Base-by-base conservation (phyloP, 2,329 filamentous ascomycete genomes). In the Bipolaris cookei region DNA sequence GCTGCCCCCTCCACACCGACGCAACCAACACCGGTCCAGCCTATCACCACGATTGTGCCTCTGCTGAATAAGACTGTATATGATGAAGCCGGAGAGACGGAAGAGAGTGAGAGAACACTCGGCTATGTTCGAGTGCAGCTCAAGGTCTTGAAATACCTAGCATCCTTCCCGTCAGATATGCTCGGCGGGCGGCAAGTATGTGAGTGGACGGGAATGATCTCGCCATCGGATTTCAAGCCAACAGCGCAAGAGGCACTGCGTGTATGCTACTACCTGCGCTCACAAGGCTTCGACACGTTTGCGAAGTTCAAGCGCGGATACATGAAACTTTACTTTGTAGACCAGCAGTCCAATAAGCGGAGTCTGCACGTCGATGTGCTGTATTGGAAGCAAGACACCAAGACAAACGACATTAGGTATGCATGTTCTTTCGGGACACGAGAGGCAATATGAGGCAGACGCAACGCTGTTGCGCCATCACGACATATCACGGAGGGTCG, bases 261-360 rank as follows among this genome's bases (percentile, higher is more conserved):
- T 3, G 51, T 72, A 1, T 72, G 70, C 64, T 73, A 72, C 62
- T 74, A 72, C 52, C 71, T 74, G 69, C 69, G 71, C 46, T 62
- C 58, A 1, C 54, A 61, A 3, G 63, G 64, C 28, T 67, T 66
- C 51, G 62, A 69, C 20, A 68, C 65, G 2, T 72, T 65, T 38
- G 61, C 59, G 2, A 35, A 23, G 28, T 13, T 70, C 48, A 54
- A 51, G 1, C n/a, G 50, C n/a, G 35, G 37, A n/a, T 34, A 32
- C 16, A 41, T 72, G 14, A 30, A 20, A 4, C 48, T 71, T 0
- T 66, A 58, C 30, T 30, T 72, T 6, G 63, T 46, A 8, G 44
- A 64, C 28, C 61, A 54, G 28, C 3, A 45, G 10, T 51, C 49
- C 2, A 2, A 52, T 8, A 38, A 21, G 8, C 58, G 52, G 2